Evolutionary conservation across 345 rosid genomes (phyloP), one percentile per base, ranked within the genome.

Genomic region (Melaleuca quinquenervia): DNA sequence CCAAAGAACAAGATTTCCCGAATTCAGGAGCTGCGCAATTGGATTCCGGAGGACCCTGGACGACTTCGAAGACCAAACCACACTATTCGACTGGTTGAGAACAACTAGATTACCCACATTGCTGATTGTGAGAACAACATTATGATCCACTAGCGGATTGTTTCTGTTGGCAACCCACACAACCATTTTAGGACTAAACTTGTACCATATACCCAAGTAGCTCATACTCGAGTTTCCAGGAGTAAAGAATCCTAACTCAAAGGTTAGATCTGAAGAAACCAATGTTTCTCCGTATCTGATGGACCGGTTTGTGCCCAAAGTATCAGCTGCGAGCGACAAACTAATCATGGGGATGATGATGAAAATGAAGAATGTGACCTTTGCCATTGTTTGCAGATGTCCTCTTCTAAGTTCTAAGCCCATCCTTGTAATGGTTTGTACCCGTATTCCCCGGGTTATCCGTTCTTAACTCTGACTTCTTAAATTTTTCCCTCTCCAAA

Each of bases 161-260:
- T 91, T 88, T 83, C 91, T 90, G 29, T 91, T 91, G 22, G 93
- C 92, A 6, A 91, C 90, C 93, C 93, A 90, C 16, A 90, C 92
- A 24, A 88, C 84, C 1, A 76, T 56, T n/a, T 14, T 78, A 1
- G 24, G 48, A 3, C 50, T 45, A 22, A 85, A 83, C 86, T 84
- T 90, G 85, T 85, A 89, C 91, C 91, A 88, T 20, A 90, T 90
- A 44, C 94, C 94, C 64, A 91, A 44, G 32, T 90, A 90, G 62
- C 88, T 84, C 6, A 87, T 90, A 13, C 27, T 83, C 7, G 89
- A 85, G 82, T 85, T 76, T 56, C 52, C 52, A 0, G 85, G 91
- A 83, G 84, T 85, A 49, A 86, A 90, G 87, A 85, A 86, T 1
- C 88, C 91, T 24, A 86, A 86, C 85, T 84, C 88, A 48, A 89